Evolutionary conservation across 2,329 filamentous ascomycete genomes (phyloP).

Genomic region (Didymella sp.): DNA sequence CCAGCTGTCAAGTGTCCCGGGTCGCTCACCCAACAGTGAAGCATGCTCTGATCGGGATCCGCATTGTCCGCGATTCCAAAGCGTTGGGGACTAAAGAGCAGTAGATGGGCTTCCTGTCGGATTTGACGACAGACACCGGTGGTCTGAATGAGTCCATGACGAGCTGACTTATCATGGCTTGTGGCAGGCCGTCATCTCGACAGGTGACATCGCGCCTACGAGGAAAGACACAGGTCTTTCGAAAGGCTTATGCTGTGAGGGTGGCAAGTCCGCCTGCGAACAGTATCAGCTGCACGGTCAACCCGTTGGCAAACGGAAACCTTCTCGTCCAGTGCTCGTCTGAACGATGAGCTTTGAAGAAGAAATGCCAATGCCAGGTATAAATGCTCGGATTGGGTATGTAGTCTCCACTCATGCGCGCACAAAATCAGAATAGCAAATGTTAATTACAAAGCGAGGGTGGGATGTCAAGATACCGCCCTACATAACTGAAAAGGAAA

Average conservation of each 20-base stretch:
- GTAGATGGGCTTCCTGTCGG: no score
- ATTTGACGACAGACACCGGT: no score
- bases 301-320: background rate
- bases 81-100: no score
- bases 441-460: slow-evolving; percentile 4
- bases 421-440: background rate
- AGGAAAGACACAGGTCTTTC: background rate
- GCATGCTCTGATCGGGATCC: no score
- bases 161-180: no score
- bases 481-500: background rate
- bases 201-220: no score
- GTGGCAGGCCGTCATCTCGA: no score
- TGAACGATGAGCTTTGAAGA: background rate
- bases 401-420: slow-evolving; percentile 1
- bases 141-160: no score
- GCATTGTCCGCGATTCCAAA: no score
- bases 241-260: background rate
- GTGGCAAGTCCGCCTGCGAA: background rate
- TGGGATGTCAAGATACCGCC: background rate
- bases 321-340: background rate
- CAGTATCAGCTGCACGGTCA: background rate
- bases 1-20: no score
- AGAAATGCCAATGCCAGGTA: background rate
- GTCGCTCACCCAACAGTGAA: no score
- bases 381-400: slow-evolving; percentile 11